These are phyloP conservation scores for Lunularia cruciata DNA, from an alignment of 225 moss, liverwort and hornwort species.

Conservation along the genomic window DNA sequence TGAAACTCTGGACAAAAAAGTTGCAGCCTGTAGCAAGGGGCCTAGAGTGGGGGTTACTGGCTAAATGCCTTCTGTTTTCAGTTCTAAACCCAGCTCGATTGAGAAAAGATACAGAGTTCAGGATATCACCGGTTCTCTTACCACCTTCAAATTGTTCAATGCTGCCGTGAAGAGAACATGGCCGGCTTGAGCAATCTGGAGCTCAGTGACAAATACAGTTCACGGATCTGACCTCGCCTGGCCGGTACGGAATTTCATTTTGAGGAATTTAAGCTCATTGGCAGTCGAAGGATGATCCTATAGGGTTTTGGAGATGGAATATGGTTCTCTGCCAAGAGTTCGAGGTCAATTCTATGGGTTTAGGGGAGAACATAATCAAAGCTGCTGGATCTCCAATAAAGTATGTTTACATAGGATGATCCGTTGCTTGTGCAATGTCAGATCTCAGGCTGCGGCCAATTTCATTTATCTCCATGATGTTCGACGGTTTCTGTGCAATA, in stretches of 20 bases:
- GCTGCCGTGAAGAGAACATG: neutral
- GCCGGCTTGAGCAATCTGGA: neutral
- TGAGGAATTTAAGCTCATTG: neutral
- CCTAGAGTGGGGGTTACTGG: neutral
- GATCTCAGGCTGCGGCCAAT: no score
- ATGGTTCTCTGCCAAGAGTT: no score
- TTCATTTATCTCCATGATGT: neutral
- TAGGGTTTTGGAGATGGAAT: slow-evolving; percentile 10
- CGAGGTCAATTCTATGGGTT: neutral
- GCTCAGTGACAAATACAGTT: neutral
- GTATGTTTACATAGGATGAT: neutral
- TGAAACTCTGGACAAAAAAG: neutral
- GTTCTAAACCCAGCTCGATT: slow-evolving; percentile 4
- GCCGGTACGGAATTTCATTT: neutral
- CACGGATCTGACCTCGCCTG: neutral
- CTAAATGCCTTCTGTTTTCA: neutral
- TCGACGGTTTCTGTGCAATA: neutral
- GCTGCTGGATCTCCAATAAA: neutral
- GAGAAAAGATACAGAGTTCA: neutral
- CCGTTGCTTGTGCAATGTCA: neutral
- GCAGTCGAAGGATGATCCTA: neutral
- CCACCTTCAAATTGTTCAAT: neutral
- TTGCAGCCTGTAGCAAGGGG: neutral
- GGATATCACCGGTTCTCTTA: neutral
- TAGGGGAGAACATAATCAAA: no score